phyloP scores from a whole-genome alignment of 2,329 filamentous ascomycete genomes.

The Chaetomium strumarium region DNA sequence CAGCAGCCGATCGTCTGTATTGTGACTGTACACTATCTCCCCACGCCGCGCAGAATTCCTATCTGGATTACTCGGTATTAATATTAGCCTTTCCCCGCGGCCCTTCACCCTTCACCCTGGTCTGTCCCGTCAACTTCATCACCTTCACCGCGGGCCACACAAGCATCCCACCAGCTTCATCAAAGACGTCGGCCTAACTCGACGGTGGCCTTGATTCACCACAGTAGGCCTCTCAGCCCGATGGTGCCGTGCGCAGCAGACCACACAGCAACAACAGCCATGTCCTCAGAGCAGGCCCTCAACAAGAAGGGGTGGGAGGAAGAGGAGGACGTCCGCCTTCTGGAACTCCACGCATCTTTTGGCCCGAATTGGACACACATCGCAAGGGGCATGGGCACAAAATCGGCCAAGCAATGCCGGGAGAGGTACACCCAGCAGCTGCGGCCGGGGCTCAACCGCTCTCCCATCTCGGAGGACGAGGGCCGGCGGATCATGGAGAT shows the following conservation, averaged over 20 bases:
- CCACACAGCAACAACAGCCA: not conserved
- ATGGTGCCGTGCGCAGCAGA: not conserved
- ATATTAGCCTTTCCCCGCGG: not conserved
- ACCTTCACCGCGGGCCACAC: no score
- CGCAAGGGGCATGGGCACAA: conserved; percentile 62
- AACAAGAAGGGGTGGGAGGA: conserved; percentile 53
- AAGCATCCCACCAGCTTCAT: not conserved
- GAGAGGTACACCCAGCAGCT: conserved; percentile 94
- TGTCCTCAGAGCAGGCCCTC: conserved; percentile 9
- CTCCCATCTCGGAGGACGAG: conserved; percentile 66
- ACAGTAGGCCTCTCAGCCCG: not conserved
- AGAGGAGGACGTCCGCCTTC: conserved; percentile 60
- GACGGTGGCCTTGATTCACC: no score
- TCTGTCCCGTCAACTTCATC: no score
- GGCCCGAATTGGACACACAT: conserved; percentile 87
- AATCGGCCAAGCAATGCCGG: conserved; percentile 89
- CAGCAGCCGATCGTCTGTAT: conserved; percentile 11
- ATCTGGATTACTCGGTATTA: conserved; percentile 3
- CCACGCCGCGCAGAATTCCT: conserved; percentile 4
- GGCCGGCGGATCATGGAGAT: conserved; percentile 68
- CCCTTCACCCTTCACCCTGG: not conserved
- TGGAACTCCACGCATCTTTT: conserved; percentile 42
- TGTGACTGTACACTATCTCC: not conserved
- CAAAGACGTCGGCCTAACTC: not conserved
- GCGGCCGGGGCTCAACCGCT: conserved; percentile 67